Evolutionary conservation across 139 green algal genomes (phyloP), one percentile per base, ranked within the genome.

Genomic region (Picochlorum costavermella): DNA sequence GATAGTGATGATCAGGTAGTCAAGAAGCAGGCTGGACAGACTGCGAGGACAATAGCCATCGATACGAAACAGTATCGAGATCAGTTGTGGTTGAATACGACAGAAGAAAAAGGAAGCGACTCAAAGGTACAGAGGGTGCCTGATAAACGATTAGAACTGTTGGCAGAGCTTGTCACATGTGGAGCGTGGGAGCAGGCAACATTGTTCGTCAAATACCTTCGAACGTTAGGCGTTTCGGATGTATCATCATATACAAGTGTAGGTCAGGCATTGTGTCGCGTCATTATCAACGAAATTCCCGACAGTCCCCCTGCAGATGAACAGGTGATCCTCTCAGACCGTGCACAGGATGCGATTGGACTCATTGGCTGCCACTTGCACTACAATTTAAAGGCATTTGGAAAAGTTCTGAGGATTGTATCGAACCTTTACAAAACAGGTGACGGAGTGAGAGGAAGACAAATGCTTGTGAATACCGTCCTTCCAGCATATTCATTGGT

Each of bases 401-500:
- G 53, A 33, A 45, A 23, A 20, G 16, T 71, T 20, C n/a, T 23
- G 17, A 12, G 55, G 6, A 9, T 66, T n/a, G 9, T n/a, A 45
- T 57, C 51, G 30, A 53, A 50, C 63, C 37, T 61, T 23, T 20
- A 33, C 8, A 55, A 4, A 33, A 26, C 28, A 20, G 14, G 28
- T 16, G n/a, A 43, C 1, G 31, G 5, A 23, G 51, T 11, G 4
- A 20, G n/a, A 23, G 46, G 17, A 23, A 53, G 20, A 45, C 64
- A 79, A 20, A 60, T 85, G 29, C 59, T 94, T 51, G 33, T 60
- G 3, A 14, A 37, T 3, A 57, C 63, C 43, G 62, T 91, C 31
- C 64, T 95, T 61, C 89, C 89, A 6, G 80, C 77, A 3, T 56
- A 83, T 25, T 60, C 23, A 25, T 66, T 94, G 31, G 53, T 80